A percentile compares a stretch with the other conserved stretches of the same genome.
Conservation (phyloP, 345 rosid species). For the Rhizophora mangle region DNA sequence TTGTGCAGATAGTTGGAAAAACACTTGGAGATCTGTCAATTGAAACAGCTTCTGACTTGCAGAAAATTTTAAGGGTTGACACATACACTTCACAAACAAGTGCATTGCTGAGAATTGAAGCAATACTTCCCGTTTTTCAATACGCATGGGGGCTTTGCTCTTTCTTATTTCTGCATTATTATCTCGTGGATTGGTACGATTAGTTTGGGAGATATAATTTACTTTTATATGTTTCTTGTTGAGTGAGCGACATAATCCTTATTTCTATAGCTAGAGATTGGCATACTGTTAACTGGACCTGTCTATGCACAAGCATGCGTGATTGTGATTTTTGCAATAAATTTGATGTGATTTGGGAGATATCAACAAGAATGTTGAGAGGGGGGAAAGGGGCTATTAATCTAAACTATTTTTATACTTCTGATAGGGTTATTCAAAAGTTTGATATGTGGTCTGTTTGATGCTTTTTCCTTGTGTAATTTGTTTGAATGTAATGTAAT, state of each 20-base stretch:
- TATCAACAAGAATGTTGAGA: too few species aligned
- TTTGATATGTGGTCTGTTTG: too few species aligned
- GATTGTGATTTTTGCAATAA: neutral
- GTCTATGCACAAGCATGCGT: neutral
- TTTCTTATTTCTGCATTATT: slow-evolving; percentile 94
- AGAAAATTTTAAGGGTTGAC: slow-evolving; percentile 63
- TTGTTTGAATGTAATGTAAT: too few species aligned
- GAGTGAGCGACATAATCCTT: neutral
- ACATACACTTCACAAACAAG: slow-evolving; percentile 46
- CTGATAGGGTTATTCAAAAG: too few species aligned
- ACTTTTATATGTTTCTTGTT: neutral
- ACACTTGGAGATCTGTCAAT: slow-evolving; percentile 64
- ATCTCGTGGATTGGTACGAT: slow-evolving; percentile 78
- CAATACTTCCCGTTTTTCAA: slow-evolving; percentile 63
- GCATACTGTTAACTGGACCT: neutral
- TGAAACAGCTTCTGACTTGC: slow-evolving; percentile 81
- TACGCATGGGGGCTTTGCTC: slow-evolving; percentile 91
- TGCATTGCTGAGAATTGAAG: slow-evolving; percentile 55
- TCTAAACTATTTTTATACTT: too few species aligned
- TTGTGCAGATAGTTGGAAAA: slow-evolving; percentile 46
- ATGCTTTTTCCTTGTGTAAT: too few species aligned
- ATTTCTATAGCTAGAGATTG: neutral
- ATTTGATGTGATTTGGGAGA: neutral
- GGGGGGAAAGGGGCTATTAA: too few species aligned
- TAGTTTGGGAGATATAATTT: too few species aligned